These are phyloP conservation scores for Beauveria sp. DNA, from an alignment of 2,329 filamentous ascomycete species.

Conservation along the genomic window DNA sequence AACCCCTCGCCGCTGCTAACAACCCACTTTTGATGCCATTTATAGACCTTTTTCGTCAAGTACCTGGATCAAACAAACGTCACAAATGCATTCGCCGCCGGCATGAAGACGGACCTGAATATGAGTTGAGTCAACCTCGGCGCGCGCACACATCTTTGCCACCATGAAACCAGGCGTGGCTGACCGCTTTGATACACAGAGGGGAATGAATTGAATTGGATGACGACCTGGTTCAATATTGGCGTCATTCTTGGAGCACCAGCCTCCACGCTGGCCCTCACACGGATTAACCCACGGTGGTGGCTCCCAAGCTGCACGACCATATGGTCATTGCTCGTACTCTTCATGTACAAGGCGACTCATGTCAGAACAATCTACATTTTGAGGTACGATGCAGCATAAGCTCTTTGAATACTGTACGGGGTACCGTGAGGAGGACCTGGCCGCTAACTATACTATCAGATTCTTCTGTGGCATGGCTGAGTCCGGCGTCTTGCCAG, in stretches of 20 bases:
- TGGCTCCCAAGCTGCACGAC: slow-evolving; percentile 32
- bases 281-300: slow-evolving; percentile 32
- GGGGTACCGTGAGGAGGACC: neutral
- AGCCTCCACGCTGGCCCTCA: slow-evolving; percentile 36
- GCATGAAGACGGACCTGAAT: neutral
- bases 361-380: slow-evolving; percentile 33
- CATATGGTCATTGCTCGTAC: slow-evolving; percentile 31
- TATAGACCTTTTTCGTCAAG: neutral
- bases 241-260: slow-evolving; percentile 38
- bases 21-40: neutral
- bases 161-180: neutral
- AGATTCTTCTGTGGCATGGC: neutral
- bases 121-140: neutral
- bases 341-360: slow-evolving; percentile 32
- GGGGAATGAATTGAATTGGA: slow-evolving; percentile 26
- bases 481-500: neutral
- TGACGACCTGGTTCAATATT: slow-evolving; percentile 39
- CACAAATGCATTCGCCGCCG: neutral
- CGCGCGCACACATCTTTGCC: neutral
- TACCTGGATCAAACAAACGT: neutral
- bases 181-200: neutral
- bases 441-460: neutral
- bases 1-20: neutral
- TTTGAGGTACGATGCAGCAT: slow-evolving; percentile 19
- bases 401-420: neutral